Percentiles rank a stretch among this genome's conserved stretches.
phyloP scores from a whole-genome alignment of 2,329 filamentous ascomycete species.

The Pestalotiopsis fici region DNA sequence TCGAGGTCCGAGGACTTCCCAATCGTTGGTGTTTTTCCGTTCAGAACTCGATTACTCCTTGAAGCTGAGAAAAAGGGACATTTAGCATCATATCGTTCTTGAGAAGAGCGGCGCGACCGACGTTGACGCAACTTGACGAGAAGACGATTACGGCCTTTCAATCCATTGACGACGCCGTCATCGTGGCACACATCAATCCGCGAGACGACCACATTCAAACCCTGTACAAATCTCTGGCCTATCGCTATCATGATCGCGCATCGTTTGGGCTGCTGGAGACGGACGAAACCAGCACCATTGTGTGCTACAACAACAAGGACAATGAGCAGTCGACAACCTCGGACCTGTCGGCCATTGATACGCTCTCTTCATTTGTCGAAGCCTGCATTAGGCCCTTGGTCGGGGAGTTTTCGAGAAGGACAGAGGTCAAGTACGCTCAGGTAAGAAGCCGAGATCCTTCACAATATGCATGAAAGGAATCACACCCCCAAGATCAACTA shows the following conservation, averaged over 20 bases:
- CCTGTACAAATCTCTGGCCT: slow-evolving; percentile 34
- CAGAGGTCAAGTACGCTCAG: slow-evolving; percentile 41
- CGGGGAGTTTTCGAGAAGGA: slow-evolving; percentile 44
- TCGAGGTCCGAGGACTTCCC: slow-evolving; percentile 41
- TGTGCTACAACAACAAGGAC: slow-evolving; percentile 44
- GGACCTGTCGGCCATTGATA: slow-evolving; percentile 31
- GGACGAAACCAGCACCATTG: slow-evolving; percentile 17
- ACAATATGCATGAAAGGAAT: too few relatives aligned
- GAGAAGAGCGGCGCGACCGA: slow-evolving; percentile 24
- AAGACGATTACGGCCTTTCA: slow-evolving; percentile 30
- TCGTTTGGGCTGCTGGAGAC: slow-evolving; percentile 38
- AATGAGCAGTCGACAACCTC: slow-evolving; percentile 31
- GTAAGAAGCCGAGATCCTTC: slow-evolving; percentile 24
- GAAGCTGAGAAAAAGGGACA: neutral
- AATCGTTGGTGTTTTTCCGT: slow-evolving; percentile 29
- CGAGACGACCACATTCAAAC: slow-evolving; percentile 28
- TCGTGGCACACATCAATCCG: slow-evolving; percentile 38
- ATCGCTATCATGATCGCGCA: slow-evolving; percentile 38
- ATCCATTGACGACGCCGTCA: slow-evolving; percentile 38
- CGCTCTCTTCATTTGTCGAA: slow-evolving; percentile 38
- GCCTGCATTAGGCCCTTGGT: slow-evolving; percentile 40
- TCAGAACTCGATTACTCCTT: neutral
- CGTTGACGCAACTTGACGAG: slow-evolving; percentile 22
- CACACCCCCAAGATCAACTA: too few relatives aligned
- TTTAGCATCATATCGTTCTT: slow-evolving; percentile 34